phyloP scores from a whole-genome alignment of 441 rosid genomes.

The Raphanus hybrid region DNA sequence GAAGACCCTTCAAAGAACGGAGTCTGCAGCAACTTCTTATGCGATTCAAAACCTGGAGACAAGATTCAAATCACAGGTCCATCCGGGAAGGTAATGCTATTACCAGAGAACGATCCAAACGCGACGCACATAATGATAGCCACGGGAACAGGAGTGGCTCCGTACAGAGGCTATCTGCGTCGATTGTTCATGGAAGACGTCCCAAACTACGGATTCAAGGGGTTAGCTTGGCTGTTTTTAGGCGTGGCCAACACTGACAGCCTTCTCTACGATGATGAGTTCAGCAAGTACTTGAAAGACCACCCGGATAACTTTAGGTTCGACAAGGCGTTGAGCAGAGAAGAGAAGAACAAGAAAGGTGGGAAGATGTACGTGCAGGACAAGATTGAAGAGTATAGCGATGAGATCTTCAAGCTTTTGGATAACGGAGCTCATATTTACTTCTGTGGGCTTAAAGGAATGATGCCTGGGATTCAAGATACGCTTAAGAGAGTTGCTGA shows the following conservation, averaged over 20 bases:
- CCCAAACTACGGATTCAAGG: constrained; percentile 63
- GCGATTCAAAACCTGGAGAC: constrained; percentile 87
- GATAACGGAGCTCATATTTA: constrained; percentile 88
- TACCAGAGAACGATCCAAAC: constrained; percentile 81
- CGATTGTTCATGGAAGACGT: constrained; percentile 92
- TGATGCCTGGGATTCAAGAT: constrained; percentile 98
- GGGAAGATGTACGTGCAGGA: constrained; percentile 98
- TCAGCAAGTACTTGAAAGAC: constrained; percentile 68
- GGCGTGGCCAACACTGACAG: constrained; percentile 92
- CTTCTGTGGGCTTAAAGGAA: constrained; percentile 90
- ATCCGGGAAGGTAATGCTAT: constrained; percentile 89
- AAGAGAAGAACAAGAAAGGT: constrained; percentile 80
- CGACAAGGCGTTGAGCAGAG: constrained; percentile 85
- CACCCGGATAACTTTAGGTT: constrained; percentile 77
- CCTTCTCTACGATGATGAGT: constrained; percentile 86
- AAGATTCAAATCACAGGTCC: constrained; percentile 89
- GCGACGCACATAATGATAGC: constrained; percentile 95
- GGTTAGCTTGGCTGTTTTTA: constrained; percentile 94
- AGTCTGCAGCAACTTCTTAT: constrained; percentile 87
- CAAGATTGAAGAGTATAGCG: constrained; percentile 90
- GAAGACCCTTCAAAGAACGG: constrained; percentile 90
- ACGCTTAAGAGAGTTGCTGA: constrained; percentile 84
- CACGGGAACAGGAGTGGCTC: constrained; percentile 91
- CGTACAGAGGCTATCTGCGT: constrained; percentile 83
- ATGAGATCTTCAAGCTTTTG: constrained; percentile 79